phyloP scores from a whole-genome alignment of 148 eudicot species.

The Vaccinium corymbosum region DNA sequence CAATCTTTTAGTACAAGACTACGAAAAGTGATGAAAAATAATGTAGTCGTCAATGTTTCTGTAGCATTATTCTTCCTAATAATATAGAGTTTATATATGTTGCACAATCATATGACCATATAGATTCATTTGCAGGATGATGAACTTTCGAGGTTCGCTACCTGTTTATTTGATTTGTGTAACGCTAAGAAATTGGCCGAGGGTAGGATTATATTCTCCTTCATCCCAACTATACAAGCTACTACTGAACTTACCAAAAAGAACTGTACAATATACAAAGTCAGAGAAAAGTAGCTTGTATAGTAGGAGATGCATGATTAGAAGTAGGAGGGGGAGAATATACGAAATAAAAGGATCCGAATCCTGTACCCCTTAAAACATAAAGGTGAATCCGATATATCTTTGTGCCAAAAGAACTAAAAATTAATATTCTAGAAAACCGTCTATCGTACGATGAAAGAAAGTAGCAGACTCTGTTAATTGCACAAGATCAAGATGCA shows the following conservation, averaged over 20 bases:
- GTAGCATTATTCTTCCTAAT: neutral
- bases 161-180: neutral
- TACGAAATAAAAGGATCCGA: neutral
- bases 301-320: neutral
- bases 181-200: neutral
- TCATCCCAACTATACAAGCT: neutral
- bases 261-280: neutral
- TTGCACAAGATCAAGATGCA: neutral
- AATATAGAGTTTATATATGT: neutral
- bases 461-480: neutral
- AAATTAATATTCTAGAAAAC: neutral
- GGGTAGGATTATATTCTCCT: neutral
- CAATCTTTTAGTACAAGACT: neutral
- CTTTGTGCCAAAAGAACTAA: neutral
- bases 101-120: neutral
- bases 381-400: neutral
- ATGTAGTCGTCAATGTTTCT: neutral
- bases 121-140: neutral
- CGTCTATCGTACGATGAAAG: neutral
- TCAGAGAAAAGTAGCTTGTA: neutral
- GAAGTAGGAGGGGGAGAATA: neutral
- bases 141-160: neutral
- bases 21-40: neutral
- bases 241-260: constrained; percentile 1
- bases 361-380: neutral